phyloP scores from a whole-genome alignment of 2,329 filamentous ascomycete species.

The Monilinia fructigena region DNA sequence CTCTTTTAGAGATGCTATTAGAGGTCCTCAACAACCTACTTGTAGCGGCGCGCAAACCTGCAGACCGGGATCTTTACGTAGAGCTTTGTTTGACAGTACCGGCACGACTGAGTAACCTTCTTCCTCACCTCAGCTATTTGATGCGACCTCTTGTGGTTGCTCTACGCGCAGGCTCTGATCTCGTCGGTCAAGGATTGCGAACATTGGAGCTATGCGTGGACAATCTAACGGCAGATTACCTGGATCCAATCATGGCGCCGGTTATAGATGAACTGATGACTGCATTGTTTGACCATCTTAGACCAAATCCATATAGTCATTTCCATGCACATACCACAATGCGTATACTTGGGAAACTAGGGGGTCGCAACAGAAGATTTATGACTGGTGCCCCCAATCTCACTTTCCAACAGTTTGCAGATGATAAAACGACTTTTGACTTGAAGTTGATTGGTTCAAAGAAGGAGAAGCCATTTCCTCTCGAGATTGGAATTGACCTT shows the following conservation, averaged over 20 bases:
- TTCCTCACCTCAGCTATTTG: conserved; percentile 92
- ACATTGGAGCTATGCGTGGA: conserved; percentile 97
- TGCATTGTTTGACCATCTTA: conserved; percentile 91
- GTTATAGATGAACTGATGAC: conserved; percentile 99
- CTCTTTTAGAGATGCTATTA: conserved; percentile 92
- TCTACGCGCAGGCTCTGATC: conserved; percentile 82
- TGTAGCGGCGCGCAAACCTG: conserved; percentile 82
- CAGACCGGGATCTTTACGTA: conserved; percentile 92
- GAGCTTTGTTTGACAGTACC: conserved; percentile 96
- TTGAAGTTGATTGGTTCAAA: conserved; percentile 86
- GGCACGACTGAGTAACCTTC: conserved; percentile 85
- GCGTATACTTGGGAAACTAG: conserved; percentile 93
- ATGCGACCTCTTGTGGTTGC: conserved; percentile 98
- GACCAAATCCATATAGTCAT: conserved; percentile 91
- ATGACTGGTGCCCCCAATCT: conserved; percentile 87
- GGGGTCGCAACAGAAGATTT: conserved; percentile 92
- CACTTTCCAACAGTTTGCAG: conserved; percentile 78
- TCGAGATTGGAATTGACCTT: conserved; percentile 80
- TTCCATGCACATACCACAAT: conserved; percentile 98
- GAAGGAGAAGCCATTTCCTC: conserved; percentile 82
- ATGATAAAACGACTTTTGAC: conserved; percentile 85
- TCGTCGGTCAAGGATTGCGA: conserved; percentile 89
- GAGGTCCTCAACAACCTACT: conserved; percentile 96
- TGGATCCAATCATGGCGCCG: conserved; percentile 98
- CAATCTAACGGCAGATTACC: conserved; percentile 94